Evolutionary conservation across 768 basidiomycete species (phyloP).

Genomic region (Pleurotus salmoneostramineus): DNA sequence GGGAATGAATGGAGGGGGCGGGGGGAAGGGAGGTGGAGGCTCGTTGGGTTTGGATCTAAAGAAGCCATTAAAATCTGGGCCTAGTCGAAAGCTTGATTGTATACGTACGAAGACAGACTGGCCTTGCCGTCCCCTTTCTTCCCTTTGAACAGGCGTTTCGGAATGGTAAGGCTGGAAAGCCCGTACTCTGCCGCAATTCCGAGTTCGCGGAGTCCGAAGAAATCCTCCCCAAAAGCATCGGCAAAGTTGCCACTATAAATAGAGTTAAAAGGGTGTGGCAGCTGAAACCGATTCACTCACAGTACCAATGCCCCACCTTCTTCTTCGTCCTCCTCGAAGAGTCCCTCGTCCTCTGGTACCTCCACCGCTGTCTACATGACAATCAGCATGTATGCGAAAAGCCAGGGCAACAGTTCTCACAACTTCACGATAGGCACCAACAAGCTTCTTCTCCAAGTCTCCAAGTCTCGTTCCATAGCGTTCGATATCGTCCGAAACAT

Average conservation of each 20-base stretch:
- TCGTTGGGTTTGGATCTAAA: conserved; percentile 61
- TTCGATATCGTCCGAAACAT: conserved; percentile 86
- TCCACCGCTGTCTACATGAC: conserved; percentile 37
- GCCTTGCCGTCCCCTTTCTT: conserved; percentile 44
- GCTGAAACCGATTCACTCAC: conserved; percentile 20
- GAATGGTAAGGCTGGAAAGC: conserved; percentile 71
- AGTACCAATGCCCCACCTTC: conserved; percentile 64
- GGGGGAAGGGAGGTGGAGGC: conserved; percentile 80
- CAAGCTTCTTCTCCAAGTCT: conserved; percentile 85
- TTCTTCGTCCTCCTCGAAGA: conserved; percentile 50
- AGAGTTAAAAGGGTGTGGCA: conserved; percentile 2
- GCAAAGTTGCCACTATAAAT: conserved; percentile 75
- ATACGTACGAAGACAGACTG: conserved; percentile 44
- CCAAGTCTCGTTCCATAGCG: conserved; percentile 71
- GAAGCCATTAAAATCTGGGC: too few species aligned
- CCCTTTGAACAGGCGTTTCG: conserved; percentile 70
- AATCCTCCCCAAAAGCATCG: conserved; percentile 87
- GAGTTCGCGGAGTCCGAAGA: conserved; percentile 82
- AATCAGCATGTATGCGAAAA: background rate
- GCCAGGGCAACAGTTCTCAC: conserved; percentile 35
- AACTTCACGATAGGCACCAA: conserved; percentile 76
- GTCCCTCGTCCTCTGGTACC: conserved; percentile 55
- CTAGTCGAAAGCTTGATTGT: background rate
- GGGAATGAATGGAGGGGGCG: conserved; percentile 76
- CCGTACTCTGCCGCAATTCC: conserved; percentile 88